These are phyloP conservation scores for Brassica cretica DNA, from an alignment of 345 rosid genomes.

Conservation along the genomic window DNA sequence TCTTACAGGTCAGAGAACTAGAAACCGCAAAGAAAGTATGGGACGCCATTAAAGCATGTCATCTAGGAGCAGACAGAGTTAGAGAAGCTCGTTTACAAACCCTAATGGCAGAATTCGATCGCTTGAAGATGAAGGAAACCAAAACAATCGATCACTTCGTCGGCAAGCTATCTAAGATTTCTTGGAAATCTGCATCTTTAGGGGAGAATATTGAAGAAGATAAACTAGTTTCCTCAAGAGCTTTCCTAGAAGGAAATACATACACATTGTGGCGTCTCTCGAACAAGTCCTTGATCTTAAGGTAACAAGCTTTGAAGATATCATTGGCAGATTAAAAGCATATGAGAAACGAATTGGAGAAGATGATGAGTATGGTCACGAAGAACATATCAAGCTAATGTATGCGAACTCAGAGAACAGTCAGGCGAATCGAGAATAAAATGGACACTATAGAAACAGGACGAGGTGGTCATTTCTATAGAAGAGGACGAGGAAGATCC, in stretches of 20 bases:
- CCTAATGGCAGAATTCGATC: neutral
- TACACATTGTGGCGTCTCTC: neutral
- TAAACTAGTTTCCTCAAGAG: neutral
- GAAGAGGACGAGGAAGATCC: neutral
- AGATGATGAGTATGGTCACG: neutral
- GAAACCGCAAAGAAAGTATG: neutral
- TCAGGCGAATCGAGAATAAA: neutral
- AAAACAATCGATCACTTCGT: neutral
- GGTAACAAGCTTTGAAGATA: neutral
- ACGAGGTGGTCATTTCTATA: neutral
- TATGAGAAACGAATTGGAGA: neutral
- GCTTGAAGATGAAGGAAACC: neutral
- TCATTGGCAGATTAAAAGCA: neutral
- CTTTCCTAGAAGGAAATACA: neutral
- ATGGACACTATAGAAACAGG: neutral
- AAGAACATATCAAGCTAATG: neutral
- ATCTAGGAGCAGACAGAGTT: neutral
- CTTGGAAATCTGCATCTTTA: neutral
- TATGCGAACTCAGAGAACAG: neutral
- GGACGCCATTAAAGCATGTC: neutral
- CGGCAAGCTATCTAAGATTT: neutral
- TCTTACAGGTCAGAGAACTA: neutral
- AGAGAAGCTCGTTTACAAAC: neutral
- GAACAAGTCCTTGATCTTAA: neutral
- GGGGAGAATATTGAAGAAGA: neutral